Evolutionary conservation across 129 eudicot genomes (phyloP).

Genomic region (Chrysanthemum lavandulifolium): DNA sequence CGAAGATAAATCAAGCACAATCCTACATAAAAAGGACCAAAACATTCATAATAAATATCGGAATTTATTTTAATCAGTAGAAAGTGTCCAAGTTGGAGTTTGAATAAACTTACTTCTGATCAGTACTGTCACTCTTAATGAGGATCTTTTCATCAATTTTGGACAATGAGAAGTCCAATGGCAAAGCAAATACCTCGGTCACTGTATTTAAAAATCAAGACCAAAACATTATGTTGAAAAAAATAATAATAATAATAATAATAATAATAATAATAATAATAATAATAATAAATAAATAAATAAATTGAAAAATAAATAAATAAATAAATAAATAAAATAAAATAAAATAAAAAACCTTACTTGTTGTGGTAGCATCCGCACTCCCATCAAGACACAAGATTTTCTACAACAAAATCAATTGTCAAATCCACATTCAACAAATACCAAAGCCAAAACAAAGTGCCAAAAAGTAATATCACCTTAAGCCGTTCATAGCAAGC

Average conservation of each 20-base stretch:
- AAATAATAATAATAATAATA: too few relatives aligned
- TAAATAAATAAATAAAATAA: too few relatives aligned
- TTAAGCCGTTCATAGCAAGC: constrained; percentile 72
- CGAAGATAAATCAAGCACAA: constrained; percentile 56
- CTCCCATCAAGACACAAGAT: constrained; percentile 62
- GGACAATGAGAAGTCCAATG: constrained; percentile 53
- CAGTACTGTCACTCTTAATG: constrained; percentile 34
- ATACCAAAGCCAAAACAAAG: constrained; percentile 13
- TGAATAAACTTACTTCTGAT: constrained; percentile 30
- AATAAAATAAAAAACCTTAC: constrained; percentile 40
- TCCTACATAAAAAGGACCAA: constrained; percentile 37
- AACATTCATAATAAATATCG: neutral
- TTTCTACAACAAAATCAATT: constrained; percentile 43
- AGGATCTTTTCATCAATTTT: constrained; percentile 54
- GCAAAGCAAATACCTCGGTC: constrained; percentile 40
- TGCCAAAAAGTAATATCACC: constrained; percentile 40
- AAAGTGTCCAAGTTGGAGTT: constrained; percentile 4
- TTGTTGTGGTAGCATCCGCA: constrained; percentile 26
- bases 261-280: too few relatives aligned
- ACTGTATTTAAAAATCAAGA: constrained; percentile 37
- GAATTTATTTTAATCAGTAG: neutral
- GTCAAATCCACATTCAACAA: neutral
- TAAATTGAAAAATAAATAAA: neutral
- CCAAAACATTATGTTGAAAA: neutral
- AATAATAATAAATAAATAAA: too few relatives aligned